Conservation (phyloP, 371 early-diverging fungal species). For the Dinochytrium kinnereticum region DNA sequence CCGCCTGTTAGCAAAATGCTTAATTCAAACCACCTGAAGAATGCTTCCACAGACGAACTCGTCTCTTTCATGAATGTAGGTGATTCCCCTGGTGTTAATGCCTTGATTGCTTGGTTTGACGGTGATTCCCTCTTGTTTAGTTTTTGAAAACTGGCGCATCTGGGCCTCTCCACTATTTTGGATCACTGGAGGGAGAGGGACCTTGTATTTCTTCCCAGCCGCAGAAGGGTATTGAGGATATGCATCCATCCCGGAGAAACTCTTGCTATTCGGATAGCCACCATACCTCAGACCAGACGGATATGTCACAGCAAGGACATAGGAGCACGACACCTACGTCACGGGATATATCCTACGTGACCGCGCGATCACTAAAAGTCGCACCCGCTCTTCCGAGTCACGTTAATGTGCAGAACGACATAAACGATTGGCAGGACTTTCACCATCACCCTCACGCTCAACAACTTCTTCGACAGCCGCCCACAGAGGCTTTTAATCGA, state of each 20-base stretch:
- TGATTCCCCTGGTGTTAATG: background rate
- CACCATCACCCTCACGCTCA: background rate
- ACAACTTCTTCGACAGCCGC: background rate
- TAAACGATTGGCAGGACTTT: background rate
- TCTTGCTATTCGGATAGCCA: too few species aligned
- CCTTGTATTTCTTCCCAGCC: too few species aligned
- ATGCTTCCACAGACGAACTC: slow-evolving; percentile 13
- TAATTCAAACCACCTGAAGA: slow-evolving; percentile 1
- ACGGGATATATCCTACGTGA: background rate
- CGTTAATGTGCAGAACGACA: too few species aligned
- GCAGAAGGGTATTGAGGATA: too few species aligned
- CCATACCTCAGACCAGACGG: too few species aligned
- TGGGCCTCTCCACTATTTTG: background rate
- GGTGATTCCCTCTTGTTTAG: background rate
- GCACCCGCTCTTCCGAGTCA: background rate
- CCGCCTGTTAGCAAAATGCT: background rate
- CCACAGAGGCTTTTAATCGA: background rate
- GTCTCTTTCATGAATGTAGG: slow-evolving; percentile 9
- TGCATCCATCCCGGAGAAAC: too few species aligned
- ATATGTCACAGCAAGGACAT: too few species aligned
- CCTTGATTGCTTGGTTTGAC: background rate
- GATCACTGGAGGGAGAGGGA: too few species aligned
- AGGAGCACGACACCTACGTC: background rate
- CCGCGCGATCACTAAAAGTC: background rate
- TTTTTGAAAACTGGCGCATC: slow-evolving; percentile 3